Evolutionary conservation across 2,329 filamentous ascomycete species (phyloP).

Genomic region (Berkeleyomyces basicola): DNA sequence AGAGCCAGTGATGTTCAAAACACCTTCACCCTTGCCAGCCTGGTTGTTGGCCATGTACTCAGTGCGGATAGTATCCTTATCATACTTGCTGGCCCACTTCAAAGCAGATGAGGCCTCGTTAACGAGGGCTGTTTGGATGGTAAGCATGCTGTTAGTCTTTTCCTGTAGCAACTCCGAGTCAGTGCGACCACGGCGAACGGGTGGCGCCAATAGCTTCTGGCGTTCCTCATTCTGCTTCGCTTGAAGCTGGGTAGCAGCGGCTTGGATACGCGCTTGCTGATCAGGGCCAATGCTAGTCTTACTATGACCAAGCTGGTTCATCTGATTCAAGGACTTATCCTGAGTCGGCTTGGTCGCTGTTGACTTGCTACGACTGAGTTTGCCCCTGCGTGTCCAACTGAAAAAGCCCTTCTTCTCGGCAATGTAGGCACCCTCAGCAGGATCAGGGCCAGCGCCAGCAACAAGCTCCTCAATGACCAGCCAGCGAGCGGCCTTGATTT

Average conservation of each 20-base stretch:
- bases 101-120: conserved; percentile 82
- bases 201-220: conserved; percentile 24
- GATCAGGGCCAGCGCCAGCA: conserved; percentile 76
- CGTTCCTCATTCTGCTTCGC: conserved; percentile 48
- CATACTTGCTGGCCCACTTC: conserved; percentile 94
- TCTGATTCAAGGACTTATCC: conserved; percentile 28
- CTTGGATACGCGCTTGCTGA: conserved; percentile 84
- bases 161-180: conserved; percentile 40
- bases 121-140: conserved; percentile 67
- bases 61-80: conserved; percentile 70
- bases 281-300: conserved; percentile 78
- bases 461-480: conserved; percentile 92
- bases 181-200: conserved; percentile 34
- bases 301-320: conserved; percentile 34
- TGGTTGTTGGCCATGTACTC: conserved; percentile 65
- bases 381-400: conserved; percentile 61
- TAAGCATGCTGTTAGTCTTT: conserved; percentile 83
- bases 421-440: conserved; percentile 72
- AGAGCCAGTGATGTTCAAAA: conserved; percentile 16
- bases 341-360: conserved; percentile 44
- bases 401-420: conserved; percentile 93
- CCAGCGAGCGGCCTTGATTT: conserved; percentile 69
- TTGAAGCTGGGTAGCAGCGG: conserved; percentile 71
- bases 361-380: conserved; percentile 47
- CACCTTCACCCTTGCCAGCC: conserved; percentile 47